phyloP scores from a whole-genome alignment of 495 filamentous ascomycete species.

The Neurospora sp. region DNA sequence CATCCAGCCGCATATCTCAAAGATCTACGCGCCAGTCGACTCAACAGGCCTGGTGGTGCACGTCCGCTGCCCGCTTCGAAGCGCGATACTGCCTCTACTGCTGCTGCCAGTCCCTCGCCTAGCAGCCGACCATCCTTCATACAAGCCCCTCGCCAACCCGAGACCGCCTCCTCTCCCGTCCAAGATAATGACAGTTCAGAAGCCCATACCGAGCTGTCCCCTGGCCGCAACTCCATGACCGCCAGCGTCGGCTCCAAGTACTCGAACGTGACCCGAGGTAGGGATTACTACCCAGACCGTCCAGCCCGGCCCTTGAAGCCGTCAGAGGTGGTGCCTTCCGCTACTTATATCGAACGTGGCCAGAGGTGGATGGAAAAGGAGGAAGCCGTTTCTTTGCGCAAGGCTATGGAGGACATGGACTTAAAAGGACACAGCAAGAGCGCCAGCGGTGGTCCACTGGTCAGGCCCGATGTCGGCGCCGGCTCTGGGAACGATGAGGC shows the following conservation, averaged over 20 bases:
- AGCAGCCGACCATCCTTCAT: conserved; percentile 25
- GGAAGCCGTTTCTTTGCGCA: conserved; percentile 64
- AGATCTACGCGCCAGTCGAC: conserved; percentile 68
- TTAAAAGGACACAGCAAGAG: conserved; percentile 20
- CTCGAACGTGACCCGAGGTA: conserved; percentile 26
- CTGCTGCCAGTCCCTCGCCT: conserved; percentile 10
- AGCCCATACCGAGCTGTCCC: background rate
- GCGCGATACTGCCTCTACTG: conserved; percentile 14
- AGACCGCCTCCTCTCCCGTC: conserved; percentile 25
- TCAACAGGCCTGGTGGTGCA: conserved; percentile 67
- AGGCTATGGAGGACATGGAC: conserved; percentile 69
- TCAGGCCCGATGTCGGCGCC: background rate
- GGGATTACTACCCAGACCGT: conserved; percentile 34
- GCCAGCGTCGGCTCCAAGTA: conserved; percentile 33
- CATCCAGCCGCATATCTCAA: conserved; percentile 62
- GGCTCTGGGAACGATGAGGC: background rate
- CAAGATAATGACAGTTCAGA: conserved; percentile 24
- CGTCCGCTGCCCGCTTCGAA: conserved; percentile 54
- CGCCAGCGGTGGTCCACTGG: conserved; percentile 7
- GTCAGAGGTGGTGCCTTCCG: conserved; percentile 43
- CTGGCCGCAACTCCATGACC: conserved; percentile 16
- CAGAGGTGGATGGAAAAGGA: conserved; percentile 81
- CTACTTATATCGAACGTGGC: conserved; percentile 67
- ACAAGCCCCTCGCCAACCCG: conserved; percentile 28
- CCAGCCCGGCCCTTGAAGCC: conserved; percentile 33